Base-by-base conservation (phyloP, 495 filamentous ascomycete species). In the Hypoxylon subgilvum region DNA sequence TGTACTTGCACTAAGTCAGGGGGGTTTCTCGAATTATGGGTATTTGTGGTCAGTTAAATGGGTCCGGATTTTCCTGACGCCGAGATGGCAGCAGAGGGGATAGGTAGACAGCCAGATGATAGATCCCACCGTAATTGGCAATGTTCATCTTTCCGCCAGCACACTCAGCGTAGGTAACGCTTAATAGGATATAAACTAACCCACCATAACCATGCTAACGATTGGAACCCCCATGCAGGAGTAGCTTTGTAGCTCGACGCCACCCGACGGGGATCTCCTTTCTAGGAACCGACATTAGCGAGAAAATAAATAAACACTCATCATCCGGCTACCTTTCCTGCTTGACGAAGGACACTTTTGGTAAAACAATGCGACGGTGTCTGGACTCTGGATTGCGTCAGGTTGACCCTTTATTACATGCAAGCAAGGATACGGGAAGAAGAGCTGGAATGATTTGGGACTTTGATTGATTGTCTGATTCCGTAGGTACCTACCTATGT, bases 261-360 rank as follows among this genome's bases (percentile, higher is more conserved):
- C 60, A 52, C 42, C 38, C 16, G 44, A 19, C 41, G 41, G 47
- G 40, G 16, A 57, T 35, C 12, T 38, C 12, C n/a, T 16, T 10
- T 17, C 38, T 63, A 52, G 31, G 42, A 57, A 39, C 60, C 60
- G 53, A 53, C 22, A 3, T 53, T 57, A 53, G 53, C 59, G 38
- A 41, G 22, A 12, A 5, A 38, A 17, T 18, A 44, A 52, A 36
- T 23, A 39, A 17, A 27, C n/a, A 34, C 7, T 9, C 13, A 17
- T 40, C 18, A 2, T 17, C 12, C 22, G 10, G 34, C 18, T 18
- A 13, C 17, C 13, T 21, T 7, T 49, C 51, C 19, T 45, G 31
- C 34, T 57, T 41, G 18, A 25, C 44, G 5, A 19, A n/a, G 0
- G 31, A 7, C 5, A 27, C 10, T 18, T 30, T 22, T 36, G 22